Evolutionary conservation across 179 eudicot genomes (phyloP).

Genomic region (Gypsophila paniculata): DNA sequence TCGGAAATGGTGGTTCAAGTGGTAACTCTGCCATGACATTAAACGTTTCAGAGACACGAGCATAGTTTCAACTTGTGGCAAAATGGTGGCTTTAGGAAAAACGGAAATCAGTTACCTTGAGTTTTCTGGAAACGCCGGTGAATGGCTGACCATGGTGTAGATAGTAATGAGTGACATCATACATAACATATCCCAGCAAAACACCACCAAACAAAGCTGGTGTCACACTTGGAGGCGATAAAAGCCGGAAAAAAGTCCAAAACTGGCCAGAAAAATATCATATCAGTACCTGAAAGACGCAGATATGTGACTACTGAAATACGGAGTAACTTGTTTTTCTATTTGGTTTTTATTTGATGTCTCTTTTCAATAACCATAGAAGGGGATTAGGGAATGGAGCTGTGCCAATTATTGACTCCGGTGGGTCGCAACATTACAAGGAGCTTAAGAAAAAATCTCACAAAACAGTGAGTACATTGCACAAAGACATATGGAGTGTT

Average conservation of each 20-base stretch:
- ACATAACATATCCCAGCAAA: constrained; percentile 63
- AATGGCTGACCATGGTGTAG: constrained; percentile 64
- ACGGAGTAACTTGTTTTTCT: background rate
- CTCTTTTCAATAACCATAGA: background rate
- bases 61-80: background rate
- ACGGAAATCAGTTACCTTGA: constrained; percentile 42
- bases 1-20: constrained; percentile 71
- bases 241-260: constrained; percentile 44
- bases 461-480: too few species aligned
- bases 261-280: constrained; percentile 31
- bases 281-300: constrained; percentile 10
- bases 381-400: background rate
- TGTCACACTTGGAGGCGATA: constrained; percentile 35
- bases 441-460: too few species aligned
- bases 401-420: too few species aligned
- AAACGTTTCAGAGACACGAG: background rate
- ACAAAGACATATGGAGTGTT: too few species aligned
- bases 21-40: constrained; percentile 46
- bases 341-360: background rate
- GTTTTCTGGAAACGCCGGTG: constrained; percentile 34
- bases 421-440: too few species aligned
- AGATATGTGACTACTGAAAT: background rate
- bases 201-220: constrained; percentile 67
- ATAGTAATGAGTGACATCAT: constrained; percentile 72
- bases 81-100: background rate